Conservation (phyloP, 1,284 basidiomycete genomes). For the Ustilago bromivora region DNA sequence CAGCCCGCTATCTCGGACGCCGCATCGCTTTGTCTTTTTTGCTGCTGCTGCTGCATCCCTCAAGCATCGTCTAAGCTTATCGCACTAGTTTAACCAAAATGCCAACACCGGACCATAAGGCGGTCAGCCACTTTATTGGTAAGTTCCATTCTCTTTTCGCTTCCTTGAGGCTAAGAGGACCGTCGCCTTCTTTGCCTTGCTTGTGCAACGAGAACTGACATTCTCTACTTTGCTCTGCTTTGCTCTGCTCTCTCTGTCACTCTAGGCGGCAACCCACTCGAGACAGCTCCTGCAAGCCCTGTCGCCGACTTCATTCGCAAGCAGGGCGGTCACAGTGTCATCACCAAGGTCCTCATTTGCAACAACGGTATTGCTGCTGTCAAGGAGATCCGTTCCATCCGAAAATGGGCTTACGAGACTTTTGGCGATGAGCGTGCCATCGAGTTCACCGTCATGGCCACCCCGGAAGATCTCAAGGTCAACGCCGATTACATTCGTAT, state of each 20-base stretch:
- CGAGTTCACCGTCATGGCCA: slow-evolving; percentile 99
- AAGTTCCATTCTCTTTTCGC: slow-evolving; percentile 16
- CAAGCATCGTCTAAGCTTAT: background rate
- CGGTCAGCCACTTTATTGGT: slow-evolving; percentile 66
- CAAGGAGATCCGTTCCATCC: slow-evolving; percentile 97
- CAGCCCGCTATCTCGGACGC: background rate
- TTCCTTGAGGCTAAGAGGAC: background rate
- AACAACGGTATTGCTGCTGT: slow-evolving; percentile 93
- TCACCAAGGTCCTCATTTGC: slow-evolving; percentile 84
- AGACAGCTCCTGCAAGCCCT: slow-evolving; percentile 81
- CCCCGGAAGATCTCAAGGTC: slow-evolving; percentile 93
- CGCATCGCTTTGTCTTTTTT: background rate
- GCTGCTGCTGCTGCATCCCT: background rate
- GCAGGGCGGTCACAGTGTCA: slow-evolving; percentile 96
- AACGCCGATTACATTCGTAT: slow-evolving; percentile 99
- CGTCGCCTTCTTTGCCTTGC: no score
- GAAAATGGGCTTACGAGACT: slow-evolving; percentile 99
- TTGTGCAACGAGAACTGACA: slow-evolving; percentile 5
- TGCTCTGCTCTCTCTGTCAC: background rate
- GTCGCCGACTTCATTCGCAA: slow-evolving; percentile 92
- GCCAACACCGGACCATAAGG: slow-evolving; percentile 61
- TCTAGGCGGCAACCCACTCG: slow-evolving; percentile 89
- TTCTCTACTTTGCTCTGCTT: background rate
- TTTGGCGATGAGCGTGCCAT: slow-evolving; percentile 95
- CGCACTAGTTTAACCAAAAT: slow-evolving; percentile 21